Evolutionary conservation across 2,329 filamentous ascomycete genomes (phyloP).

Genomic region (Aspergillus neoniger): DNA sequence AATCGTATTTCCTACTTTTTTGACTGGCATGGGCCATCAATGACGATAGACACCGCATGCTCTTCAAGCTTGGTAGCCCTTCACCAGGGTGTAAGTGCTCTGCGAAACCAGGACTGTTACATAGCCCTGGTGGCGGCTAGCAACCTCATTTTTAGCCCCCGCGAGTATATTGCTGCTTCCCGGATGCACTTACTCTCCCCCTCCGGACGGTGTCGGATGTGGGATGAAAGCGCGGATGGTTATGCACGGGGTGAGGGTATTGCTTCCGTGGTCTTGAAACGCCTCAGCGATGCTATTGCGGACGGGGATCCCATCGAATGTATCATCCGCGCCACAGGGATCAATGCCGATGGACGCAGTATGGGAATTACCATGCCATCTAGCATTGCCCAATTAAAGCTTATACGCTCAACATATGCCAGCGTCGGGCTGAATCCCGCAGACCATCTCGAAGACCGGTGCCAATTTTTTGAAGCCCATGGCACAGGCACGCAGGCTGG

Average conservation of each 20-base stretch:
- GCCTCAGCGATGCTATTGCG: conserved; percentile 49
- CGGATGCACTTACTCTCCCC: conserved; percentile 52
- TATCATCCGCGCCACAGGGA: conserved; percentile 36
- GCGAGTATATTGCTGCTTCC: conserved; percentile 35
- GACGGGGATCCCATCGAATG: conserved; percentile 50
- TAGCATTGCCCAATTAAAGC: conserved; percentile 38
- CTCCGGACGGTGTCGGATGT: conserved; percentile 54
- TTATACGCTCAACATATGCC: conserved; percentile 44
- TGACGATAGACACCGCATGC: conserved; percentile 52
- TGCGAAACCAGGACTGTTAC: conserved; percentile 32
- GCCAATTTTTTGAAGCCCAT: conserved; percentile 50
- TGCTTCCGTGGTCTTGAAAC: conserved; percentile 54
- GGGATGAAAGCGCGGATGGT: conserved; percentile 50
- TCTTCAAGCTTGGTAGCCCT: conserved; percentile 45
- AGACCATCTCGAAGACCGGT: conserved; percentile 26
- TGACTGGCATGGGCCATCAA: conserved; percentile 40
- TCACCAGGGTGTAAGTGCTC: conserved; percentile 35
- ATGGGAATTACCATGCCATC: conserved; percentile 41
- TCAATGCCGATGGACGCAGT: conserved; percentile 42
- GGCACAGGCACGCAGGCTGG: conserved; percentile 46
- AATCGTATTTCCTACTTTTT: conserved; percentile 45
- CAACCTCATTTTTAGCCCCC: conserved; percentile 32
- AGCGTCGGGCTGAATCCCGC: conserved; percentile 40
- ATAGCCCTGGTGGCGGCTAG: conserved; percentile 28
- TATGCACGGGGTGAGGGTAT: conserved; percentile 58